These are phyloP conservation scores for Talaromyces adpressus DNA, from an alignment of 495 filamentous ascomycete genomes.

Conservation along the genomic window DNA sequence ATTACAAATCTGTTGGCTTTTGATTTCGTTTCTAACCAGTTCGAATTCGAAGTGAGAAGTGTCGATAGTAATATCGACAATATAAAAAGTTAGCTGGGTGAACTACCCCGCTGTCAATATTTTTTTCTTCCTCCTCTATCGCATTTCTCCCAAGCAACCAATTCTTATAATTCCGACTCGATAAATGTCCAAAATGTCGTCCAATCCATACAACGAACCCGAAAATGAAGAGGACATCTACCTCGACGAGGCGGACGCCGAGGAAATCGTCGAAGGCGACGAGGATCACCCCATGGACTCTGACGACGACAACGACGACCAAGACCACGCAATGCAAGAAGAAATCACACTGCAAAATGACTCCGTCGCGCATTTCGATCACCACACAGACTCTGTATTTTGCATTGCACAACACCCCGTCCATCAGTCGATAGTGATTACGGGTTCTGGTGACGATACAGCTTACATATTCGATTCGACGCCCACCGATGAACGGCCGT, in stretches of 20 bases:
- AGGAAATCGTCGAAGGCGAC: constrained; percentile 61
- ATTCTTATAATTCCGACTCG: neutral
- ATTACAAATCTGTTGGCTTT: neutral
- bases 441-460: constrained; percentile 77
- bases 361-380: constrained; percentile 84
- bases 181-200: constrained; percentile 29
- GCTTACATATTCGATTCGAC: constrained; percentile 77
- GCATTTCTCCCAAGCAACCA: neutral
- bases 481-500: constrained; percentile 47
- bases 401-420: constrained; percentile 87
- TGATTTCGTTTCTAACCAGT: neutral
- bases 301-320: constrained; percentile 46
- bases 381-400: constrained; percentile 82
- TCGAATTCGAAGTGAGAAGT: neutral
- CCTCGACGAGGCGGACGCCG: constrained; percentile 64
- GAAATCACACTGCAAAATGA: constrained; percentile 83
- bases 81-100: neutral
- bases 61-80: neutral
- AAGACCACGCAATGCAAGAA: constrained; percentile 55
- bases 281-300: constrained; percentile 70
- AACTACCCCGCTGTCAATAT: constrained; percentile 2
- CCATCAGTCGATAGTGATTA: constrained; percentile 69
- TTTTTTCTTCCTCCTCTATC: constrained; percentile 4
- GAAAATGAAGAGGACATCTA: constrained; percentile 49
- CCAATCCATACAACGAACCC: constrained; percentile 40